Evolutionary conservation across 208 protist genomes (phyloP).

Genomic region (Leishmania aethiopica): DNA sequence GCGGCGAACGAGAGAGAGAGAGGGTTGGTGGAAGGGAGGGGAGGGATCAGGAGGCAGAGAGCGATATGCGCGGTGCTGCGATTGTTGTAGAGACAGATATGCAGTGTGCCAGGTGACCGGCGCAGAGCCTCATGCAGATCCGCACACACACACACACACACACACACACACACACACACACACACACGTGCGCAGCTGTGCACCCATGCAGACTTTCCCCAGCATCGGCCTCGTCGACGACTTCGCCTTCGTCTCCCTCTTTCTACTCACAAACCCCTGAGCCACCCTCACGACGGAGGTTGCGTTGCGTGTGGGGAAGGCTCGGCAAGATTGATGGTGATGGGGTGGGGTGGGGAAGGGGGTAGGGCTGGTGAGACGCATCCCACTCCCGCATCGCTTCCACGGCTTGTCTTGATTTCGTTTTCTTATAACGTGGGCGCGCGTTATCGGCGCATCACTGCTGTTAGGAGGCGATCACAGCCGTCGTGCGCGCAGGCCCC

Average conservation of each 20-base stretch:
- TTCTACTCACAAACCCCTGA: neutral
- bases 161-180: too few relatives aligned
- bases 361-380: neutral
- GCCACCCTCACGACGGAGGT: neutral
- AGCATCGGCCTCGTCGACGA: neutral
- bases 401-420: neutral
- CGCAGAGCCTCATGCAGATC: neutral
- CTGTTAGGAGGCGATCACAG: neutral
- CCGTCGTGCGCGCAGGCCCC: neutral
- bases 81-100: neutral
- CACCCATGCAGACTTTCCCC: neutral
- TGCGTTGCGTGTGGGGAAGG: neutral
- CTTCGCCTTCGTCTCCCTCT: neutral
- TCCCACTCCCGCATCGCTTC: neutral
- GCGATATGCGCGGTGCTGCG: neutral
- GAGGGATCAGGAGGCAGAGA: neutral
- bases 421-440: neutral
- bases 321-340: neutral
- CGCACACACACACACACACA: too few relatives aligned
- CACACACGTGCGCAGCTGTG: neutral
- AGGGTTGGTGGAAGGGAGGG: neutral
- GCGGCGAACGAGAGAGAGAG: neutral
- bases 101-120: neutral
- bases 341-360: neutral
- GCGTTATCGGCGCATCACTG: neutral